Conservation (phyloP, 306 rosid species). For the Luffa aegyptiaca region DNA sequence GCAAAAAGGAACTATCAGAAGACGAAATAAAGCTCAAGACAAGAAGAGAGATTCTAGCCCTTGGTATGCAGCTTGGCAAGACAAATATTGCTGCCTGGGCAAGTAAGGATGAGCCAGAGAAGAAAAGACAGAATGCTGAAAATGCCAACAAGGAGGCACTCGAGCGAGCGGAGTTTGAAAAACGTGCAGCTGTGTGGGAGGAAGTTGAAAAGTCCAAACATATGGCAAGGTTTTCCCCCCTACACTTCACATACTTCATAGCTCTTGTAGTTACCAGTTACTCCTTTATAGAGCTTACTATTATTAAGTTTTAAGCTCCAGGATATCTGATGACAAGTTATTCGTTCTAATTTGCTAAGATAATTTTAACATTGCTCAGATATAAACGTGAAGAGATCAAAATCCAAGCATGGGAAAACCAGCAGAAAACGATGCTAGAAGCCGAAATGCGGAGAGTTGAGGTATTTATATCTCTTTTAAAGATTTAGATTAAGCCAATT, state of each 20-base stretch:
- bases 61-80: constrained; percentile 92
- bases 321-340: neutral
- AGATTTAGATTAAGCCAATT: neutral
- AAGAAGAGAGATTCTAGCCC: constrained; percentile 84
- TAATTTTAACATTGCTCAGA: constrained; percentile 29
- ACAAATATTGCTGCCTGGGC: constrained; percentile 93
- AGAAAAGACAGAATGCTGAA: constrained; percentile 21
- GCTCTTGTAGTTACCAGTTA: neutral
- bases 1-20: constrained; percentile 45
- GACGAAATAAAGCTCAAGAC: constrained; percentile 84
- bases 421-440: constrained; percentile 69
- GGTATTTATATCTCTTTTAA: constrained; percentile 29
- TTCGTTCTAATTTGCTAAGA: constrained; percentile 8
- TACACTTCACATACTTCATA: neutral
- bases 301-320: neutral
- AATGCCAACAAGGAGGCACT: constrained; percentile 22
- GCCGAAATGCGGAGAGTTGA: constrained; percentile 80
- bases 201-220: constrained; percentile 84
- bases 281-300: neutral
- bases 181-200: constrained; percentile 81
- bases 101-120: constrained; percentile 61
- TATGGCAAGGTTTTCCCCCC: constrained; percentile 52
- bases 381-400: constrained; percentile 82
- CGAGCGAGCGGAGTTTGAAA: constrained; percentile 53
- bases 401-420: constrained; percentile 96